Evolutionary conservation across 2,329 filamentous ascomycete species (phyloP).

Genomic region (Penicillium paneum): DNA sequence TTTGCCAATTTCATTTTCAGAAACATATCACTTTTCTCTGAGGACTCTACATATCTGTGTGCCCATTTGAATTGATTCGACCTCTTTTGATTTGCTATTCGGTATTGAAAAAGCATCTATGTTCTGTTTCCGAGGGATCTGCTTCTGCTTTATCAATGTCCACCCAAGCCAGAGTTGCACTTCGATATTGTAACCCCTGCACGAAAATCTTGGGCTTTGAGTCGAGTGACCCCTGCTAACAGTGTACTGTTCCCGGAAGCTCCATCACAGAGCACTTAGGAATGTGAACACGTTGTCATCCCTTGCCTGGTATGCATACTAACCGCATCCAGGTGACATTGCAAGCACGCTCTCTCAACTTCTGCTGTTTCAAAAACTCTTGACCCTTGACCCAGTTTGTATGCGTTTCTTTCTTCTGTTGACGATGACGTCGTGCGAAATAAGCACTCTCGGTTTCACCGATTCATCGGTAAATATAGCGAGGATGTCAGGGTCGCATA

Average conservation of each 20-base stretch:
- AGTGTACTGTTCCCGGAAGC: background rate
- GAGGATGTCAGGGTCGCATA: background rate
- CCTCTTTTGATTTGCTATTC: background rate
- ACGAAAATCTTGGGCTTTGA: background rate
- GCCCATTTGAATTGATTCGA: background rate
- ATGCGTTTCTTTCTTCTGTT: background rate
- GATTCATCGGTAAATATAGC: background rate
- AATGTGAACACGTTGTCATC: slow-evolving; percentile 10
- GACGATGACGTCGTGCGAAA: background rate
- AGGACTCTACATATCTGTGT: background rate
- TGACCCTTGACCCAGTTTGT: background rate
- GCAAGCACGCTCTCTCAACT: background rate
- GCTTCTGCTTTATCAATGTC: background rate
- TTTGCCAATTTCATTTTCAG: background rate
- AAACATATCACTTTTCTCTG: background rate
- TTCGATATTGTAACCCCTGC: too few relatives aligned
- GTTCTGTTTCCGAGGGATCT: background rate
- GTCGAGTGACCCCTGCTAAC: background rate
- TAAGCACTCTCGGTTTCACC: background rate
- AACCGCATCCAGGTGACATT: background rate
- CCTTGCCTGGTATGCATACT: slow-evolving; percentile 12
- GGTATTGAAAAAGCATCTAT: background rate
- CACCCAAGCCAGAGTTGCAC: background rate
- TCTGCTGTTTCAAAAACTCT: background rate
- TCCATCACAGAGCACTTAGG: background rate